phyloP scores from a whole-genome alignment of 169 alveolate genomes.

The Amoebophrya sp. region DNA sequence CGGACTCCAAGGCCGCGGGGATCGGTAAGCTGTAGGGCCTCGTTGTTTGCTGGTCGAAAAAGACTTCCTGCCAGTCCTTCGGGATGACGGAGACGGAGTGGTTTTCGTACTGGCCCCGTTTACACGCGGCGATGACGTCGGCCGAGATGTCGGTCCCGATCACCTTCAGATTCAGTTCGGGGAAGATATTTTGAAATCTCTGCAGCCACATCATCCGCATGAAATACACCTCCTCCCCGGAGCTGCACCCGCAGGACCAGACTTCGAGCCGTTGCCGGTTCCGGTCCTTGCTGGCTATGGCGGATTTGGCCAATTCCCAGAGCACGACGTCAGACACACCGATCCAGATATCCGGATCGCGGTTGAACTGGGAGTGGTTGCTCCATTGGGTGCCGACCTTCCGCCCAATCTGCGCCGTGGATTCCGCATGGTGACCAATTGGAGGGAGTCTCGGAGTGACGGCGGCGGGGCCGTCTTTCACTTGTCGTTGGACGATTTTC shows the following conservation, averaged over 20 bases:
- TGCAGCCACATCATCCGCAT: neutral
- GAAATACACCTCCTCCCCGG: neutral
- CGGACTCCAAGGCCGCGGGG: no score
- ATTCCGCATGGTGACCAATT: neutral
- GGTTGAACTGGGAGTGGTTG: slow-evolving; percentile 17
- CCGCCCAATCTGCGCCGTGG: neutral
- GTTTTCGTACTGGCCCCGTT: neutral
- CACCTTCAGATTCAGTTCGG: neutral
- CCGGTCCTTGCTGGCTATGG: neutral
- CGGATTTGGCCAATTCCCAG: neutral
- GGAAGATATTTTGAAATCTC: neutral
- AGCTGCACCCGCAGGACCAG: slow-evolving; percentile 3
- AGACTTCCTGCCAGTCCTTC: neutral
- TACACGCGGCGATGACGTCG: neutral
- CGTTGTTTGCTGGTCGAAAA: neutral
- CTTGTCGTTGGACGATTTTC: no score
- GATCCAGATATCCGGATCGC: slow-evolving; percentile 2
- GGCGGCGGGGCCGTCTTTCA: no score
- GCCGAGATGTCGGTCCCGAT: neutral
- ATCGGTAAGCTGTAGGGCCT: no score
- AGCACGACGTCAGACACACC: neutral
- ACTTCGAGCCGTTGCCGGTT: neutral
- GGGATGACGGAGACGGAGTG: neutral
- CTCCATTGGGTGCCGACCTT: neutral
- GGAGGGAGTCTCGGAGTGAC: neutral